These are phyloP conservation scores for Fraxinus latifolia DNA, from an alignment of 305 asterid genomes.

Conservation along the genomic window DNA sequence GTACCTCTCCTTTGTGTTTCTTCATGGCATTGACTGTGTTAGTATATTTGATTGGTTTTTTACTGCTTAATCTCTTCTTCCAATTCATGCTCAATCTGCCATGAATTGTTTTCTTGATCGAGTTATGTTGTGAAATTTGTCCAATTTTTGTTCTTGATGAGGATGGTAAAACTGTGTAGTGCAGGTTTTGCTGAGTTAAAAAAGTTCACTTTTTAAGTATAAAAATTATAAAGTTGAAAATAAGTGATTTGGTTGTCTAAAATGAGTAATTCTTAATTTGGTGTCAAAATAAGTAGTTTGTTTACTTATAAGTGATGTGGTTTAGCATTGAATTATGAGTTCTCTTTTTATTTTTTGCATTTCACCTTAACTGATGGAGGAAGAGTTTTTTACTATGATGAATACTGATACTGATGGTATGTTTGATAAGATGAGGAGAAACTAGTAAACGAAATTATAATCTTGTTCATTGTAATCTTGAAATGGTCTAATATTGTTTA, in stretches of 20 bases:
- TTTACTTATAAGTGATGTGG: not conserved
- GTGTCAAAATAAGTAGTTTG: not conserved
- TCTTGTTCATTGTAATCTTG: not conserved
- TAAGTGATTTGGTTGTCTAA: not conserved
- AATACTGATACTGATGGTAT: not conserved
- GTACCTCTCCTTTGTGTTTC: constrained; percentile 78
- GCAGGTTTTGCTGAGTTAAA: not conserved
- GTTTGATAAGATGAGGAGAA: not conserved
- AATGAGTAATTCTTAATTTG: not conserved
- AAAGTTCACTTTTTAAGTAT: not conserved
- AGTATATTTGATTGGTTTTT: constrained; percentile 13
- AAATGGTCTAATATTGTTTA: not conserved
- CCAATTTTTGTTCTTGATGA: constrained; percentile 20
- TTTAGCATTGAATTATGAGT: not conserved
- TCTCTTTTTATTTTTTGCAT: not conserved
- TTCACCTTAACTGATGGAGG: not conserved
- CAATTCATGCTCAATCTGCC: constrained; percentile 3
- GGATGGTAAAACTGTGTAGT: not conserved
- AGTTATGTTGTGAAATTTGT: constrained; percentile 21
- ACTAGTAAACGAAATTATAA: not conserved
- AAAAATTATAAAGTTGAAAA: not conserved
- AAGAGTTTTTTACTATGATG: not conserved
- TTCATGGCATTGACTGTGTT: constrained; percentile 65
- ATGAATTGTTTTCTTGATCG: constrained; percentile 24
- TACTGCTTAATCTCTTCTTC: constrained; percentile 16